These are phyloP conservation scores for Phytophthora idaei DNA, from an alignment of 352 stramenopile species.

Conservation along the genomic window DNA sequence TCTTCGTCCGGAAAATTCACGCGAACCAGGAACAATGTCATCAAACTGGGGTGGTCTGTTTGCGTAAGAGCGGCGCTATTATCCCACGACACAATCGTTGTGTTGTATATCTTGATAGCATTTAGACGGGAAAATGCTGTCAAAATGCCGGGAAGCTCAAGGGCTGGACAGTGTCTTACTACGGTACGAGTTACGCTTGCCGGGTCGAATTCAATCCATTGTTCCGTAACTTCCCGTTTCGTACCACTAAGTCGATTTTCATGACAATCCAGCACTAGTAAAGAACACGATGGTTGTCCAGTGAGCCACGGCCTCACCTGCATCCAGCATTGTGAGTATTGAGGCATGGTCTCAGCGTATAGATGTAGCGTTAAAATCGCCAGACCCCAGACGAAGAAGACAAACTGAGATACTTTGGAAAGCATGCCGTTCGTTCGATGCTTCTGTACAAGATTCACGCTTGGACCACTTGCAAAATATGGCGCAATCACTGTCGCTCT, in stretches of 20 bases:
- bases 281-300: conserved; percentile 18
- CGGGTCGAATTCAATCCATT: conserved; percentile 20
- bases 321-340: conserved; percentile 32
- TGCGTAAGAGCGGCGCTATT: conserved; percentile 30
- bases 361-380: conserved; percentile 27
- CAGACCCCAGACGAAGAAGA: conserved; percentile 32
- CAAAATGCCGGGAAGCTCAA: conserved; percentile 18
- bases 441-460: conserved; percentile 3
- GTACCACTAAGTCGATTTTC: conserved; percentile 3
- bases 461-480: conserved; percentile 9
- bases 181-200: conserved; percentile 13
- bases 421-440: conserved; percentile 1
- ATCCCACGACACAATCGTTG: conserved; percentile 26
- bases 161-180: conserved; percentile 16
- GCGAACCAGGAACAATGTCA: conserved; percentile 40
- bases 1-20: conserved; percentile 29
- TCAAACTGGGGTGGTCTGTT: conserved; percentile 32
- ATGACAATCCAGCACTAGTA: conserved; percentile 27
- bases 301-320: conserved; percentile 24
- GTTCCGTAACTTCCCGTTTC: conserved; percentile 7
- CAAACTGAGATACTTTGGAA: conserved; percentile 3
- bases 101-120: conserved; percentile 36
- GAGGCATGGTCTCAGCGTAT: conserved; percentile 9
- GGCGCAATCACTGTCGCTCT: conserved; percentile 7
- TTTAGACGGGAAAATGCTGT: conserved; percentile 15